Percentiles rank a stretch among this genome's conserved stretches.
phyloP scores from a whole-genome alignment of 306 rosid species.

The Acacia crassicarpa region DNA sequence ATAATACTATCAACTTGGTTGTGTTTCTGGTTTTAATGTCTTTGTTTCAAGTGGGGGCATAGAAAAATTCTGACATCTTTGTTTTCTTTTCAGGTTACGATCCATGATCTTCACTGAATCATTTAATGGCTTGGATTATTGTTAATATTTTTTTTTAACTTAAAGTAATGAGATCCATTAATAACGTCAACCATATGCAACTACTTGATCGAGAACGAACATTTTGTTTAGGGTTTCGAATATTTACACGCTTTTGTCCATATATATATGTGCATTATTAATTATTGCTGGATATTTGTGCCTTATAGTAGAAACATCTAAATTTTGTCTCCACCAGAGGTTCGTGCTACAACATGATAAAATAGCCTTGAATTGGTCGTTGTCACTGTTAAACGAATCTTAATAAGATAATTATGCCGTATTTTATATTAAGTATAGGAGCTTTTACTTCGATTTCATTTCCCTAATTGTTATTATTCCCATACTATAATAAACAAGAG shows the following conservation, averaged over 20 bases:
- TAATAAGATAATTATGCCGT: background rate
- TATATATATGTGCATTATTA: background rate
- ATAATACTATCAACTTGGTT: conserved; percentile 10
- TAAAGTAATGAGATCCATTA: conserved; percentile 14
- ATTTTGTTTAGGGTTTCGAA: conserved; percentile 32
- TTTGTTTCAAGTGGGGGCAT: background rate
- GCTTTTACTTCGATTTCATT: background rate
- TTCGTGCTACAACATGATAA: conserved; percentile 14
- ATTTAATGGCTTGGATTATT: conserved; percentile 28
- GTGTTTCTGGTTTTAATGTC: background rate
- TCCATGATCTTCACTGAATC: conserved; percentile 15
- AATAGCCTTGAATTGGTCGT: conserved; percentile 16
- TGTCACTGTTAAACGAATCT: conserved; percentile 37
- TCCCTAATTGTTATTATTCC: background rate
- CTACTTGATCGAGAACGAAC: conserved; percentile 39
- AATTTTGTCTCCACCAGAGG: conserved; percentile 29
- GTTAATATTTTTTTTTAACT: background rate
- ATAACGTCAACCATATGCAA: conserved; percentile 29
- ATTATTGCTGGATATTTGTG: conserved; percentile 25
- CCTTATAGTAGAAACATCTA: conserved; percentile 44
- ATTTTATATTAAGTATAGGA: background rate
- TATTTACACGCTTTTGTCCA: conserved; percentile 20
- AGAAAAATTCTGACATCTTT: conserved; percentile 37
- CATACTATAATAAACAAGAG: background rate
- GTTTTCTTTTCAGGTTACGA: background rate